A percentile compares a stretch with the other conserved stretches of the same genome.
phyloP scores from a whole-genome alignment of 257 asterid genomes.

The Capsicum rhomboideum region DNA sequence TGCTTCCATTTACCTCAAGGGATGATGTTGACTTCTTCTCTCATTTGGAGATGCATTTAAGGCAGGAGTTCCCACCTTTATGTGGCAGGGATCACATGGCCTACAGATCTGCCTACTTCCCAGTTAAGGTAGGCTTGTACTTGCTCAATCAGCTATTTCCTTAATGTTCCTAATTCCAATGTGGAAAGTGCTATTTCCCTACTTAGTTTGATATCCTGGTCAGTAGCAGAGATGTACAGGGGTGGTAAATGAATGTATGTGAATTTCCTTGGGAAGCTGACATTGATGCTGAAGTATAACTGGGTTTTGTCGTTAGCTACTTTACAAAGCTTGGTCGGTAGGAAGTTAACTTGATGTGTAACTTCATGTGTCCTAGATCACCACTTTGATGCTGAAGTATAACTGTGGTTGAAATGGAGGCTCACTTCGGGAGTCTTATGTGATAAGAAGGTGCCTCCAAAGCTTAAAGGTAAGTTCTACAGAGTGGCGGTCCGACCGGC shows the following conservation, averaged over 20 bases:
- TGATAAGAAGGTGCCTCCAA: no score
- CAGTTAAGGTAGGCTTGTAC: slow-evolving; percentile 62
- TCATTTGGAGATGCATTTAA: slow-evolving; percentile 97
- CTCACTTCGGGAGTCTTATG: no score
- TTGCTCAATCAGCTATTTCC: not conserved
- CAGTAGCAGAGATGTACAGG: not conserved
- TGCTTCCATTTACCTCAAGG: slow-evolving; percentile 87
- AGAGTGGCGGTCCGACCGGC: no score
- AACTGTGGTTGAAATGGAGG: no score
- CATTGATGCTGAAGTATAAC: not conserved
- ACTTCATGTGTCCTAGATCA: no score
- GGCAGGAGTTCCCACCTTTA: slow-evolving; percentile 96
- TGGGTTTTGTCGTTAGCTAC: not conserved
- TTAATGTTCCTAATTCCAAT: not conserved
- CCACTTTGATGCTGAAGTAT: no score
- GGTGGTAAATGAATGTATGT: not conserved
- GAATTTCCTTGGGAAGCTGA: not conserved
- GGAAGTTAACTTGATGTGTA: not conserved
- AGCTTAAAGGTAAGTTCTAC: no score
- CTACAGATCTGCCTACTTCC: slow-evolving; percentile 93
- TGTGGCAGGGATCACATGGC: slow-evolving; percentile 99
- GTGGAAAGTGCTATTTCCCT: not conserved
- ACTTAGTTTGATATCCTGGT: not conserved
- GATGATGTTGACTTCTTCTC: slow-evolving; percentile 98
- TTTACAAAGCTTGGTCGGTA: not conserved